Conservation (phyloP, 495 filamentous ascomycete genomes). For the Staphylotrichum longicolle region DNA sequence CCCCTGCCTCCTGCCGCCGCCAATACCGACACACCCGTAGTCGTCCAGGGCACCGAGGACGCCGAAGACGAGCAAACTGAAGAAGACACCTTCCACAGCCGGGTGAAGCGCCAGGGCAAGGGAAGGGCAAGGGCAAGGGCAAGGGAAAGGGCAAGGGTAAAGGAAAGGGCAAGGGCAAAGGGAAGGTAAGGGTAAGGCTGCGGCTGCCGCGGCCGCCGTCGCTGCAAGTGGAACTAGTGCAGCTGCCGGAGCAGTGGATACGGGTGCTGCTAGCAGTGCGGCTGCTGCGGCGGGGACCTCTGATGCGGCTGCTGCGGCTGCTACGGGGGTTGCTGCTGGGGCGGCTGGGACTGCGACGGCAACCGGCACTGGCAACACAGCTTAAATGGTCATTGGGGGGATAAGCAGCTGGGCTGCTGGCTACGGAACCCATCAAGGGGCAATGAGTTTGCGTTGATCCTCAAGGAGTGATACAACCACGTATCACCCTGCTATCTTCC, state of each 20-base stretch:
- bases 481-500: no score
- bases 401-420: no score
- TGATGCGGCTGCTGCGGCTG: no score
- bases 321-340: neutral
- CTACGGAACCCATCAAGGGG: no score
- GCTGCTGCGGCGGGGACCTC: neutral
- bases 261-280: neutral
- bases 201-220: neutral
- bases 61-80: neutral
- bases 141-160: slow-evolving; percentile 7
- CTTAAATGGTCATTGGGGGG: no score
- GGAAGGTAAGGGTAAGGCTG: slow-evolving; percentile 9
- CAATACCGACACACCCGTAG: neutral
- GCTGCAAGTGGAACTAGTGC: neutral
- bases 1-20: neutral
- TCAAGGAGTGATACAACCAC: no score
- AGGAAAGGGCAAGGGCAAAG: slow-evolving; percentile 7
- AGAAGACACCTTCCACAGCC: neutral
- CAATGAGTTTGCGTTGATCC: no score
- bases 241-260: neutral
- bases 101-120: neutral
- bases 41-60: no score
- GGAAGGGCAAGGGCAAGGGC: slow-evolving; percentile 13
- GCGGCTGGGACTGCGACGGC: neutral
- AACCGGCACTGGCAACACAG: neutral